Conservation (phyloP, 805 yeast genomes). For the Ogataea ramenticola region DNA sequence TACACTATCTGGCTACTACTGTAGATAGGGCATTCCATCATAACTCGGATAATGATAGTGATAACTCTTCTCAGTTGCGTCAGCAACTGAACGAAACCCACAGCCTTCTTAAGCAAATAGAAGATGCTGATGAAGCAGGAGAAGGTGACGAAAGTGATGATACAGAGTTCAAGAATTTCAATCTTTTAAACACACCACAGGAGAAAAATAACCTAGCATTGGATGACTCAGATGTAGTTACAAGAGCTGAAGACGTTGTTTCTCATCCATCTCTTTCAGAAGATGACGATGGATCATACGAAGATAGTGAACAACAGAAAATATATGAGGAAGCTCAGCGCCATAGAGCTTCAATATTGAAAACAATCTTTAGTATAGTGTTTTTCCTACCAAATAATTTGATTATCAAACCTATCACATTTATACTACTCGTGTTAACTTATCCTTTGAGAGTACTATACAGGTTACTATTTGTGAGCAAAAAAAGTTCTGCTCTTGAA, state of each 20-base stretch:
- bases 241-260: constrained; percentile 6
- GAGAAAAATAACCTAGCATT: background rate
- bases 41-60: background rate
- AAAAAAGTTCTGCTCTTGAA: too few relatives aligned
- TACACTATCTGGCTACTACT: constrained; percentile 24
- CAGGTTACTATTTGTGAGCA: background rate
- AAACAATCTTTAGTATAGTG: constrained; percentile 22
- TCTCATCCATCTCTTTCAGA: background rate
- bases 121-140: background rate
- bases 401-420: constrained; percentile 43
- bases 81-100: background rate
- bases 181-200: background rate
- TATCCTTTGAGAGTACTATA: constrained; percentile 45
- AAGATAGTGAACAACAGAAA: constrained; percentile 1
- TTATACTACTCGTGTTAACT: constrained; percentile 43
- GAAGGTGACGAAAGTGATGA: constrained; percentile 1
- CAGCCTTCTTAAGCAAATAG: background rate
- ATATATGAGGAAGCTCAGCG: constrained; percentile 3
- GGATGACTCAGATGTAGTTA: constrained; percentile 15
- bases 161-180: background rate
- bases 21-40: constrained; percentile 24
- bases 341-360: constrained; percentile 7
- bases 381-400: constrained; percentile 44
- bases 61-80: background rate
- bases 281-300: background rate